phyloP scores from a whole-genome alignment of 768 basidiomycete species.

The Xerocomus spinulosus region DNA sequence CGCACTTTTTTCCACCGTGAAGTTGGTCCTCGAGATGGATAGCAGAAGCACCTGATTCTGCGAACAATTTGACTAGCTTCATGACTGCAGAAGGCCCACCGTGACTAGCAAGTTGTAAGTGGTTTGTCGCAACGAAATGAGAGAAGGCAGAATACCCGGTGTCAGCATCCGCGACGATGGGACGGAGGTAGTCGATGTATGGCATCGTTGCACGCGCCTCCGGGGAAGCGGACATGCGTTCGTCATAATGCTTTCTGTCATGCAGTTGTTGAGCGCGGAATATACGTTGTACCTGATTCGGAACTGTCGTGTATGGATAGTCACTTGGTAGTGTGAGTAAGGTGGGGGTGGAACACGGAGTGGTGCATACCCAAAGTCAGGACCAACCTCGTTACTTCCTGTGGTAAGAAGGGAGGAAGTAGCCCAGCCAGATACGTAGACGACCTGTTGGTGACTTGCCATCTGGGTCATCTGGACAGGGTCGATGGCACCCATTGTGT shows the following conservation, averaged over 20 bases:
- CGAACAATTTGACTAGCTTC: slow-evolving; percentile 92
- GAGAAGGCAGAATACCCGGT: slow-evolving; percentile 60
- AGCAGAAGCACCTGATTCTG: slow-evolving; percentile 88
- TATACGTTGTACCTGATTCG: slow-evolving; percentile 89
- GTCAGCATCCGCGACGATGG: slow-evolving; percentile 93
- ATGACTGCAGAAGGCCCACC: slow-evolving; percentile 91
- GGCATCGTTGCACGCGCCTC: slow-evolving; percentile 67
- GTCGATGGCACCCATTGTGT: slow-evolving; percentile 92
- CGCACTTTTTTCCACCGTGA: slow-evolving; percentile 94
- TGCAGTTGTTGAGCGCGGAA: slow-evolving; percentile 91
- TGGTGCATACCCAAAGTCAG: slow-evolving; percentile 68
- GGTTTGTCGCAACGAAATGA: background rate
- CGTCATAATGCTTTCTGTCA: slow-evolving; percentile 90
- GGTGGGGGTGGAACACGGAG: background rate
- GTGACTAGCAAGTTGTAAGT: slow-evolving; percentile 48
- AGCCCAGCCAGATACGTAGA: slow-evolving; percentile 95
- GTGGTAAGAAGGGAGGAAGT: slow-evolving; percentile 83
- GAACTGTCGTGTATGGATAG: slow-evolving; percentile 94
- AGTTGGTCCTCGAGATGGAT: slow-evolving; percentile 94
- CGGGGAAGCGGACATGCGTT: slow-evolving; percentile 60
- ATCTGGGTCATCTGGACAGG: slow-evolving; percentile 95
- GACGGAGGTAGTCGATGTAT: slow-evolving; percentile 83
- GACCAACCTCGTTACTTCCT: slow-evolving; percentile 87
- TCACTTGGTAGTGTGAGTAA: slow-evolving; percentile 46
- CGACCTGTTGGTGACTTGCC: slow-evolving; percentile 79